Percentiles rank a stretch among this genome's conserved stretches.
Conservation (phyloP, 306 rosid genomes). For the Rosa multiflora region DNA sequence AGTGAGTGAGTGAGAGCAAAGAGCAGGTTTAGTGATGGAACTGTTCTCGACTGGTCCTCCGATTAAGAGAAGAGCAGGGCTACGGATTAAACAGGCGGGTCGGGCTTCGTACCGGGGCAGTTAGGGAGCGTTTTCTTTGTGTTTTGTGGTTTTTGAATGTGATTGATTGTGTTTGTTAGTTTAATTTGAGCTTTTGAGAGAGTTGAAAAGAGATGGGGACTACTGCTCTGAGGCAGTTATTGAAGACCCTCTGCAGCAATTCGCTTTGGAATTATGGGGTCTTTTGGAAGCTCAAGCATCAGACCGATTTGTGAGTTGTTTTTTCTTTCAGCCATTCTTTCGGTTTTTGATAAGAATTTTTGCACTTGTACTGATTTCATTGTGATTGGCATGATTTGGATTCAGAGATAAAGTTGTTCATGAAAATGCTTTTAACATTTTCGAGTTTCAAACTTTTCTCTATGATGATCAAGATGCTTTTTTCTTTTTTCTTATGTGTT, state of each 20-base stretch:
- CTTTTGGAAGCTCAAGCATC: slow-evolving; percentile 83
- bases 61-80: slow-evolving; percentile 70
- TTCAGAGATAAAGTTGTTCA: neutral
- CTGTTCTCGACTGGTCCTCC: slow-evolving; percentile 64
- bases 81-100: slow-evolving; percentile 84
- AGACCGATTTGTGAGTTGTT: slow-evolving; percentile 33
- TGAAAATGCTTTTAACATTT: neutral
- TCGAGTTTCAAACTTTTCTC: neutral
- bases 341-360: neutral
- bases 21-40: slow-evolving; percentile 43
- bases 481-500: neutral
- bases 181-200: slow-evolving; percentile 14
- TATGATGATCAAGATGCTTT: neutral
- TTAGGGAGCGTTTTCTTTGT: slow-evolving; percentile 36
- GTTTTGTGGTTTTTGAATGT: slow-evolving; percentile 16
- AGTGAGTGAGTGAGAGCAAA: neutral
- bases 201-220: slow-evolving; percentile 50
- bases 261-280: slow-evolving; percentile 81
- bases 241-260: slow-evolving; percentile 66
- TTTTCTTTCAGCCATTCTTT: neutral
- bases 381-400: neutral
- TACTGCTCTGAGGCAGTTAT: slow-evolving; percentile 46
- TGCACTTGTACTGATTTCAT: neutral
- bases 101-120: slow-evolving; percentile 90
- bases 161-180: slow-evolving; percentile 28